Evolutionary conservation across 192 early-diverging fungal genomes (phyloP).

Genomic region (Backusella circina): DNA sequence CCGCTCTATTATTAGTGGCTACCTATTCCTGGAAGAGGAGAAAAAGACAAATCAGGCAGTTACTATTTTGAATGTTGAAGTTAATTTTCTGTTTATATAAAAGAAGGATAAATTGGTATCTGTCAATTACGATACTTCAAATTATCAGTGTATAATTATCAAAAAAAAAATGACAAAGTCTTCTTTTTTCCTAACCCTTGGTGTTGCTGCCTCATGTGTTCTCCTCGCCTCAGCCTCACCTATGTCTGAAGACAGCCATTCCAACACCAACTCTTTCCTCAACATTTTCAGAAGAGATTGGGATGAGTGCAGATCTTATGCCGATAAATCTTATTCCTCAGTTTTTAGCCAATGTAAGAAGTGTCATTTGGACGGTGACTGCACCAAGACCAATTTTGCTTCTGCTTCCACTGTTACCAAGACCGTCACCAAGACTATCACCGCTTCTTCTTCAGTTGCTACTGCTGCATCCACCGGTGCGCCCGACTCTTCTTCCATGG

Average conservation of each 20-base stretch:
- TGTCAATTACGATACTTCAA: not conserved
- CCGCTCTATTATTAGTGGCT: not conserved
- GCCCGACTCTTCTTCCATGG: not conserved
- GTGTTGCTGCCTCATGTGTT: not conserved
- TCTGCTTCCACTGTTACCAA: not conserved
- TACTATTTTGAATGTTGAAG: not conserved
- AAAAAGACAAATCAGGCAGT: not conserved
- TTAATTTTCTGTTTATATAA: not conserved
- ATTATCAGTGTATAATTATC: not conserved
- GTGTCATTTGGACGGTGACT: not conserved
- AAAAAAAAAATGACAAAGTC: not conserved
- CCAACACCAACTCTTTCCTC: not conserved
- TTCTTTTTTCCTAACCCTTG: not conserved
- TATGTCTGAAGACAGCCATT: not conserved
- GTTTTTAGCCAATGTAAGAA: not conserved
- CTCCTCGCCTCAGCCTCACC: not conserved
- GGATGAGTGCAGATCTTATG: not conserved
- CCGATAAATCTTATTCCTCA: not conserved
- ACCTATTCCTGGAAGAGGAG: not conserved
- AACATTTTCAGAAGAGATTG: not conserved
- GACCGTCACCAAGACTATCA: not conserved
- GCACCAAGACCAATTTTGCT: not conserved
- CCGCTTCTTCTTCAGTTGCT: not conserved
- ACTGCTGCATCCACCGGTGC: not conserved
- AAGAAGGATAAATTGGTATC: not conserved